phyloP scores from a whole-genome alignment of 495 filamentous ascomycete genomes.

The Penicillium antarcticum region DNA sequence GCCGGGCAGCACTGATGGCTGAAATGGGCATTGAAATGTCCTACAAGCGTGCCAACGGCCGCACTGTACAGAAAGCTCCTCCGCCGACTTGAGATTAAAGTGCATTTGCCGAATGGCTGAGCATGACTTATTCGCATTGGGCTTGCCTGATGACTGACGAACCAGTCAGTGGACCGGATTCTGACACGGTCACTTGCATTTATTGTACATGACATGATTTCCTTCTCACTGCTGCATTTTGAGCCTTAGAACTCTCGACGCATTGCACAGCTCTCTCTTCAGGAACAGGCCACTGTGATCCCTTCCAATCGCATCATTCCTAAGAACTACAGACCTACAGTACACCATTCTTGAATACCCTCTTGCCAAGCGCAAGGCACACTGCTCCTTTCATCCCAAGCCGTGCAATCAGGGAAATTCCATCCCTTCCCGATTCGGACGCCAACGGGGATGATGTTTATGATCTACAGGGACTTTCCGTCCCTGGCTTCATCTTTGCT shows the following conservation, averaged over 20 bases:
- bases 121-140: not conserved
- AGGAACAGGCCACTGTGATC: conserved; percentile 8
- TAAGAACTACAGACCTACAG: not conserved
- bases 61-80: conserved; percentile 32
- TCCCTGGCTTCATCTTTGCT: conserved; percentile 3
- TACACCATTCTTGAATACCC: not conserved
- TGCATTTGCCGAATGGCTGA: not conserved
- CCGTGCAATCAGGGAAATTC: not conserved
- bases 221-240: conserved; percentile 4
- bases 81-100: conserved; percentile 14
- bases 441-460: not conserved
- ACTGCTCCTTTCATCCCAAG: not conserved
- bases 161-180: not conserved
- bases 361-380: not conserved
- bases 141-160: not conserved
- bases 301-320: not conserved
- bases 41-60: conserved; percentile 50
- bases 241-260: conserved; percentile 12
- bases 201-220: conserved; percentile 22
- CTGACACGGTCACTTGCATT: conserved; percentile 4
- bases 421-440: not conserved
- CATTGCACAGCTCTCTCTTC: conserved; percentile 1
- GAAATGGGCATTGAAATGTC: conserved; percentile 41
- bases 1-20: conserved; percentile 27
- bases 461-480: not conserved